Evolutionary conservation across 345 rosid species (phyloP).

Genomic region (Zanthoxylum bungeanum): DNA sequence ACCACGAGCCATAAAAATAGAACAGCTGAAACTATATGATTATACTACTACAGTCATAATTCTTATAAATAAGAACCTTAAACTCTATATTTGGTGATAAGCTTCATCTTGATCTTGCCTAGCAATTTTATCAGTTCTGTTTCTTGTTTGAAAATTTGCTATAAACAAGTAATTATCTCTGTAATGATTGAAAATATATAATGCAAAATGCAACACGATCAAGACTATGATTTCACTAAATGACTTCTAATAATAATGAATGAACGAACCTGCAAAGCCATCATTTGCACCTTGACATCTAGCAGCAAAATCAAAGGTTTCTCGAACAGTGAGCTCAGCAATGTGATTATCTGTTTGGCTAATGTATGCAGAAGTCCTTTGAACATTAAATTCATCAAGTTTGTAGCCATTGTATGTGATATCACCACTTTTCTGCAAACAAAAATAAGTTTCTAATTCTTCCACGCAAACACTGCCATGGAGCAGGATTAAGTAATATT

Average conservation of each 20-base stretch:
- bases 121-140: neutral
- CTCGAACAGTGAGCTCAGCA: slow-evolving; percentile 88
- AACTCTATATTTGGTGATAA: neutral
- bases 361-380: slow-evolving; percentile 87
- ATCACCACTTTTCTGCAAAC: slow-evolving; percentile 54
- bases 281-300: slow-evolving; percentile 87
- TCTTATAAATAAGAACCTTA: neutral
- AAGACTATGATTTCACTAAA: neutral
- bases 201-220: neutral
- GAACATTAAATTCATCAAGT: slow-evolving; percentile 64
- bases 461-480: neutral
- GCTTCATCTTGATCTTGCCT: neutral
- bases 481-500: neutral
- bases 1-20: neutral
- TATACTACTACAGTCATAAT: neutral
- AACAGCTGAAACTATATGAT: neutral
- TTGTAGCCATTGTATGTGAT: slow-evolving; percentile 76
- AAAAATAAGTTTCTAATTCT: neutral
- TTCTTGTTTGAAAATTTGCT: neutral
- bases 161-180: neutral
- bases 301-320: slow-evolving; percentile 93
- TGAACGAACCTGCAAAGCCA: slow-evolving; percentile 65
- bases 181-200: neutral
- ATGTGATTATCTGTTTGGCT: slow-evolving; percentile 91
- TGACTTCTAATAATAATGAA: neutral